Conservation (phyloP, 2,329 filamentous ascomycete genomes). For the Penicillium freii region DNA sequence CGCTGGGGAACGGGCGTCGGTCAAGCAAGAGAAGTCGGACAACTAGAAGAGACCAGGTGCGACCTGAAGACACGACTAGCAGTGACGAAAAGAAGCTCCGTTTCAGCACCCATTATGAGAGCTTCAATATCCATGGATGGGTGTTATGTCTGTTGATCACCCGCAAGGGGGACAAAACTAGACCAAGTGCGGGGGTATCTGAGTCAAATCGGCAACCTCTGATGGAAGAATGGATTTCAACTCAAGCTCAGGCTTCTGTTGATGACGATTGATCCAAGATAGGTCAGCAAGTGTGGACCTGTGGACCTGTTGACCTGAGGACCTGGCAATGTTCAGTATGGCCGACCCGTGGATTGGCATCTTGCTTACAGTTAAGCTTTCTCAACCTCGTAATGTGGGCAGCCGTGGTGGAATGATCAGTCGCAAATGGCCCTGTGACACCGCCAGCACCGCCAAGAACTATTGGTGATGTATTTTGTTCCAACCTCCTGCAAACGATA, state of each 20-base stretch:
- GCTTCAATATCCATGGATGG: slow-evolving; percentile 92
- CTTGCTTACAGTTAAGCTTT: slow-evolving; percentile 9
- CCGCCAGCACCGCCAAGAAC: neutral
- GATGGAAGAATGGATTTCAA: slow-evolving; percentile 87
- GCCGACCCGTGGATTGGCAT: neutral
- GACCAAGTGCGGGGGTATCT: slow-evolving; percentile 32
- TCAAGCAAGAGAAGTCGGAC: neutral
- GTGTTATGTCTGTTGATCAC: slow-evolving; percentile 89
- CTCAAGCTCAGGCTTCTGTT: slow-evolving; percentile 54
- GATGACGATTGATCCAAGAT: slow-evolving; percentile 35
- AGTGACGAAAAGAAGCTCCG: slow-evolving; percentile 89
- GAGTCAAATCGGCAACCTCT: slow-evolving; percentile 56
- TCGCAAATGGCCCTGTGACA: slow-evolving; percentile 11
- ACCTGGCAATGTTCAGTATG: neutral
- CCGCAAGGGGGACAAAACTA: slow-evolving; percentile 57
- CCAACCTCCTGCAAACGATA: slow-evolving; percentile 3
- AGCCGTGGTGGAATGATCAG: slow-evolving; percentile 15
- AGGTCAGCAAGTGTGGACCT: neutral
- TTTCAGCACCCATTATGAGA: slow-evolving; percentile 85
- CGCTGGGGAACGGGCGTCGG: neutral
- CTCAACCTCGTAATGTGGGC: slow-evolving; percentile 2
- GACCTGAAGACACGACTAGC: slow-evolving; percentile 8
- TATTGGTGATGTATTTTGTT: slow-evolving; percentile 14
- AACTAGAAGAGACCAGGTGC: neutral
- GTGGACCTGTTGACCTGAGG: neutral